phyloP scores from a whole-genome alignment of 1,139 yeast genomes.

The Blastobotrys aristatus region DNA sequence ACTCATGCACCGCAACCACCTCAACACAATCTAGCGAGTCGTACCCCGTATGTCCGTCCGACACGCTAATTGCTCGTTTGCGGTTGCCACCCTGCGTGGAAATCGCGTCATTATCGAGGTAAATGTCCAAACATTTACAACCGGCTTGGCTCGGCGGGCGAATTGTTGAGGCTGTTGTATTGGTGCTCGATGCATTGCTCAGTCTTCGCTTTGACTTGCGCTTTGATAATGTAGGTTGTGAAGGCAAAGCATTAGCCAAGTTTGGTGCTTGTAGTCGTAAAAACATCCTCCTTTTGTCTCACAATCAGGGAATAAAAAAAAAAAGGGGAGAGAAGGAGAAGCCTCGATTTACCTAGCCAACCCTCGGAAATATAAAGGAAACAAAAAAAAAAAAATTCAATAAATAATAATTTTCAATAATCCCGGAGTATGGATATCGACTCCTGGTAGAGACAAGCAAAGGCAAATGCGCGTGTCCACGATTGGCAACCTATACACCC shows the following conservation, averaged over 20 bases:
- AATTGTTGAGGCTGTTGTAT: constrained; percentile 5
- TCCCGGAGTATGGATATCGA: too few relatives aligned
- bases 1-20: neutral
- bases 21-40: constrained; percentile 5
- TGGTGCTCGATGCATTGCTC: constrained; percentile 1
- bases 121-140: constrained; percentile 3
- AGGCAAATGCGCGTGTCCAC: neutral
- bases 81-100: neutral
- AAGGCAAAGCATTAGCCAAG: constrained; percentile 6
- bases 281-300: constrained; percentile 10
- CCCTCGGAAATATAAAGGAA: too few relatives aligned
- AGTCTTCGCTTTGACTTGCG: neutral
- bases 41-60: neutral
- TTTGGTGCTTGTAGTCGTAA: constrained; percentile 11
- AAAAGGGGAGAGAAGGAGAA: too few relatives aligned
- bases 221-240: neutral
- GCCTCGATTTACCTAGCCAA: too few relatives aligned
- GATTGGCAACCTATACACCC: too few relatives aligned
- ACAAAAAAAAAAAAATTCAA: neutral
- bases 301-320: too few relatives aligned
- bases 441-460: too few relatives aligned
- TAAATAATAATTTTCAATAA: too few relatives aligned
- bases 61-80: neutral
- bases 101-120: constrained; percentile 1
- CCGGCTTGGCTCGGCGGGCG: neutral